Evolutionary conservation across 2,329 filamentous ascomycete genomes (phyloP).

Genomic region (Aspergillus ruber): DNA sequence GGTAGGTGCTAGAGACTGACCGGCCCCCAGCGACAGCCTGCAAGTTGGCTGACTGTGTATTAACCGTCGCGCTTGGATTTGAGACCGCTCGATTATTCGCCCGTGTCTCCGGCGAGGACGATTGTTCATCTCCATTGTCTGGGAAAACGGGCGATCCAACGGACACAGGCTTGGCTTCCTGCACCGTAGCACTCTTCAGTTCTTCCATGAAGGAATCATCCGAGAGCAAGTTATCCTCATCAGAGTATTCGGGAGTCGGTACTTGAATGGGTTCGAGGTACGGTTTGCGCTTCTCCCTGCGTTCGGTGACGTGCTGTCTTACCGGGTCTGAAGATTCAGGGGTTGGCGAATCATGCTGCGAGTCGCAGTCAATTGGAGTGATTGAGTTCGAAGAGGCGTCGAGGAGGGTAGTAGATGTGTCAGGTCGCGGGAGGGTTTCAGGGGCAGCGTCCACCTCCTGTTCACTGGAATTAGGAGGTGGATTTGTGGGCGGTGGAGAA

Average conservation of each 20-base stretch:
- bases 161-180: conserved; percentile 74
- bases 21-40: conserved; percentile 28
- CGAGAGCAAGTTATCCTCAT: conserved; percentile 38
- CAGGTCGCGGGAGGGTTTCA: conserved; percentile 13
- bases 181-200: conserved; percentile 70
- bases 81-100: conserved; percentile 35
- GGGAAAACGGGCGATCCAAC: conserved; percentile 62
- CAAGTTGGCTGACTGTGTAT: conserved; percentile 17
- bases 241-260: conserved; percentile 32
- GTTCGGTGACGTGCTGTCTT: conserved; percentile 15
- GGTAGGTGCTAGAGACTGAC: conserved; percentile 34
- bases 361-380: conserved; percentile 13
- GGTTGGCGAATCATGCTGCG: conserved; percentile 14
- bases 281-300: conserved; percentile 29
- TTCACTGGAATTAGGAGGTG: conserved; percentile 10
- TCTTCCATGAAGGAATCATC: conserved; percentile 83
- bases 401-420: conserved; percentile 9
- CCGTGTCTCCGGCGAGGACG: conserved; percentile 23
- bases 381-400: conserved; percentile 15
- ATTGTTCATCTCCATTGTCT: conserved; percentile 25
- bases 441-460: conserved; percentile 11
- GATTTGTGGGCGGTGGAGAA: conserved; percentile 13
- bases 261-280: conserved; percentile 50
- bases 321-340: conserved; percentile 16
- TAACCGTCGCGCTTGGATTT: conserved; percentile 27